Base-by-base conservation (phyloP, 108 stramenopile genomes). In the Nitzschia palea region DNA sequence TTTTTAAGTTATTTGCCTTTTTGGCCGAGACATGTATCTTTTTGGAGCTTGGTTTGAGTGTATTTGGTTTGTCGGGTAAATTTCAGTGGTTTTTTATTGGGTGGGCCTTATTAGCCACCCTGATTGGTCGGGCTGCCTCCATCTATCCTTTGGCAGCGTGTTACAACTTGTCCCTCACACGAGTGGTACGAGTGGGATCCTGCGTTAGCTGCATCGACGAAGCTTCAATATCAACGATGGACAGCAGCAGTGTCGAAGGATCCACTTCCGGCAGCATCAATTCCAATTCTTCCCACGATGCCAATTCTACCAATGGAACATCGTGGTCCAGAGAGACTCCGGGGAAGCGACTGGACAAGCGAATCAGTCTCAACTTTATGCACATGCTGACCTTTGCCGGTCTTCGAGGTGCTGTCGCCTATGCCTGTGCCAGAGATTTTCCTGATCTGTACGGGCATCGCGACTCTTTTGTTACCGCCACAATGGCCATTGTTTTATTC, bases 21-120 rank as follows among this genome's bases (percentile, higher is more conserved):
- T 59, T 89, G 52, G 73, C 83, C 35, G 94, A 95, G 60, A 81
- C 80, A 18, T 74, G 83, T 36, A 89, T 95, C 61, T 95, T 95
- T 78, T 69, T 95, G 37, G 81, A 91, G 61, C 76, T 95, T 3
- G 94, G 94, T 8, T 43, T 95, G 32, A 67, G 61, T 54, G 69
- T 86, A 2, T 86, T 84, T 77, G 58, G 53, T 5, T 35, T 81
- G 28, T 70, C 34, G 22, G 60, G 54, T 26, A 17, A 51, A 35
- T 84, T 76, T 44, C 34, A 76, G 23, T 79, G 69, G 71, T 23
- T 44, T 31, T 86, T 87, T 45, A 65, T 86, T 33, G 22, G 55
- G 30, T 84, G 73, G 67, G 77, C 87, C 4, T 35, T 89, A 9
- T 26, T 91, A 23, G 72, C 77, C 0, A 78, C 82, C 27, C 68